Evolutionary conservation across 495 filamentous ascomycete genomes (phyloP).

Genomic region (Bacidia rubella): DNA sequence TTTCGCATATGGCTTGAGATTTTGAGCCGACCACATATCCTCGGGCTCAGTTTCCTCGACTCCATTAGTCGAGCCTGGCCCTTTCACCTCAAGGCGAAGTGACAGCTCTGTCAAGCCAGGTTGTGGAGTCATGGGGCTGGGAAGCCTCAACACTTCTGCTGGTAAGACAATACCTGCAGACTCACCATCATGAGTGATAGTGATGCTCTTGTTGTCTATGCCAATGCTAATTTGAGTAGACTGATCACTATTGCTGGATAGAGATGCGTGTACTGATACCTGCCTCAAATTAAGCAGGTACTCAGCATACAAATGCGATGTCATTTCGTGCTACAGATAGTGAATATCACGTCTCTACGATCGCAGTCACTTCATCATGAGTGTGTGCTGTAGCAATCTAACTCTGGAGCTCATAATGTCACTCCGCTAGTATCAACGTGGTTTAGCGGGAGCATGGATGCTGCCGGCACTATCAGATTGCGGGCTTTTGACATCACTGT

Average conservation of each 20-base stretch:
- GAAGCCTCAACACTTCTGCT: slow-evolving; percentile 33
- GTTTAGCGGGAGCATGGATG: no score
- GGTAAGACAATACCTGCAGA: slow-evolving; percentile 51
- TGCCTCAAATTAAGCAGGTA: slow-evolving; percentile 76
- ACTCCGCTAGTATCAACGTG: no score
- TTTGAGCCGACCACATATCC: slow-evolving; percentile 50
- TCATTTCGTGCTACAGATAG: no score
- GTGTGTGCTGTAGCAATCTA: no score
- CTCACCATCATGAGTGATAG: slow-evolving; percentile 39
- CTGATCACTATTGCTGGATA: slow-evolving; percentile 32
- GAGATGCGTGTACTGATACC: slow-evolving; percentile 57
- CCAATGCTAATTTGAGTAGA: slow-evolving; percentile 23
- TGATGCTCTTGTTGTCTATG: slow-evolving; percentile 36
- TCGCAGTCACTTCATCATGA: no score
- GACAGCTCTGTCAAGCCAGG: slow-evolving; percentile 35
- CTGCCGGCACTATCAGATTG: no score
- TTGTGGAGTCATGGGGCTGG: slow-evolving; percentile 25
- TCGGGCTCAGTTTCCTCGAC: neutral
- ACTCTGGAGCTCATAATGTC: no score
- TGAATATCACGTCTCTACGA: no score
- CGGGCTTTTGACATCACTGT: no score
- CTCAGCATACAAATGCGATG: slow-evolving; percentile 60
- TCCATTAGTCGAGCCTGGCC: no score
- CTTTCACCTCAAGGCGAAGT: slow-evolving; percentile 55
- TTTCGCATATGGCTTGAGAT: slow-evolving; percentile 38